Percentiles rank a stretch among this genome's conserved stretches.
Conservation (phyloP, 2,329 filamentous ascomycete genomes). For the Ophiostoma quercus region DNA sequence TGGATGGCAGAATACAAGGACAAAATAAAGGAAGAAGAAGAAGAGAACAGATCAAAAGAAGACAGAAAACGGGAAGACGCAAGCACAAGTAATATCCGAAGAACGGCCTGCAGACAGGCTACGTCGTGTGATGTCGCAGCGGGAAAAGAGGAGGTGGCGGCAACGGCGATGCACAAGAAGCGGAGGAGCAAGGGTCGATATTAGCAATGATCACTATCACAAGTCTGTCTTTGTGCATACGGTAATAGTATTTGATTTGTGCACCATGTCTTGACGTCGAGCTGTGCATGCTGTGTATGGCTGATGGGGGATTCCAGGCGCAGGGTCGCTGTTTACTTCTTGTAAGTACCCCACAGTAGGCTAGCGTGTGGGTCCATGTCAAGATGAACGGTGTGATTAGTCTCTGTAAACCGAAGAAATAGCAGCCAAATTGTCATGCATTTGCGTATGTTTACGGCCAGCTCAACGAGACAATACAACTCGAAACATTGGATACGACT, state of each 20-base stretch:
- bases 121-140: conserved; percentile 13
- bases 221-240: neutral
- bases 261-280: neutral
- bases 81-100: too few species aligned
- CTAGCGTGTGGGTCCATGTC: neutral
- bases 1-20: neutral
- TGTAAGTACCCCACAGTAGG: neutral
- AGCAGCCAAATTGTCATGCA: neutral
- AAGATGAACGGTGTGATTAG: too few species aligned
- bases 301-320: neutral
- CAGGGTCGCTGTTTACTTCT: conserved; percentile 4
- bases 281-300: too few species aligned
- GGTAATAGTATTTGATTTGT: neutral
- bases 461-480: neutral
- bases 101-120: conserved; percentile 9
- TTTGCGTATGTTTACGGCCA: neutral
- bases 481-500: neutral
- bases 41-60: neutral
- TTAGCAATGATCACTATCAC: neutral
- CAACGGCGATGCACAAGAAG: conserved; percentile 1
- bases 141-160: conserved; percentile 5
- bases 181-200: neutral
- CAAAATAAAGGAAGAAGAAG: neutral
- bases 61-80: neutral
- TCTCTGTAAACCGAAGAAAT: neutral